These are phyloP conservation scores for Candida glaebosa DNA, from an alignment of 805 yeast species.

Conservation along the genomic window DNA sequence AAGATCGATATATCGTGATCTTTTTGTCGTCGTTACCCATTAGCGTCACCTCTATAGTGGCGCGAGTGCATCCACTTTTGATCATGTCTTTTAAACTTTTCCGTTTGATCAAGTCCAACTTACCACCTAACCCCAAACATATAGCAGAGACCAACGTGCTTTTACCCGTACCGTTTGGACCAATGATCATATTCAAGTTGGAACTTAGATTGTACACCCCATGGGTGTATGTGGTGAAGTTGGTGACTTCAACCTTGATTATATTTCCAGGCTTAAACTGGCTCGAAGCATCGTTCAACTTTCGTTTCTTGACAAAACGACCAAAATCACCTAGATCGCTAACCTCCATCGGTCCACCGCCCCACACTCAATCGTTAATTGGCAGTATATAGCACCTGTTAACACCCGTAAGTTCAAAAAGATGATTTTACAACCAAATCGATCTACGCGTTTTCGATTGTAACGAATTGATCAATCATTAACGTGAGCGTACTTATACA, in stretches of 20 bases:
- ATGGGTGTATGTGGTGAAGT: constrained; percentile 66
- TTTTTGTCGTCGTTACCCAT: constrained; percentile 34
- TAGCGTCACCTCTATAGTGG: constrained; percentile 49
- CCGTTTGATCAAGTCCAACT: constrained; percentile 68
- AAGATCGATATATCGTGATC: constrained; percentile 42
- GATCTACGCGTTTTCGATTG: not conserved
- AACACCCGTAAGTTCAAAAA: not conserved
- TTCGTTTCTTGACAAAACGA: constrained; percentile 4
- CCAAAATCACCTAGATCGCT: constrained; percentile 7
- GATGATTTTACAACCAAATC: not conserved
- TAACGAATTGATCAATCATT: no score
- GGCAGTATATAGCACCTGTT: not conserved
- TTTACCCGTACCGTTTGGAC: constrained; percentile 96
- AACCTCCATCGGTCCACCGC: not conserved
- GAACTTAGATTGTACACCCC: constrained; percentile 80
- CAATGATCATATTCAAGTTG: constrained; percentile 83
- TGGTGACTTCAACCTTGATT: constrained; percentile 48
- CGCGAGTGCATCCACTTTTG: constrained; percentile 55
- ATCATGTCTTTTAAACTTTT: constrained; percentile 66
- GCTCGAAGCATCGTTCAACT: not conserved
- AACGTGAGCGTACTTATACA: no score
- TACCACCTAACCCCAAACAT: constrained; percentile 84
- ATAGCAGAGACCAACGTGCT: constrained; percentile 91
- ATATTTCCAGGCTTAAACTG: constrained; percentile 44
- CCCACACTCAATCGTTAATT: not conserved